Percentiles rank a stretch among this genome's conserved stretches.
These are phyloP conservation scores for Epichloe gansuensis DNA, from an alignment of 2,329 filamentous ascomycete genomes.

Conservation along the genomic window DNA sequence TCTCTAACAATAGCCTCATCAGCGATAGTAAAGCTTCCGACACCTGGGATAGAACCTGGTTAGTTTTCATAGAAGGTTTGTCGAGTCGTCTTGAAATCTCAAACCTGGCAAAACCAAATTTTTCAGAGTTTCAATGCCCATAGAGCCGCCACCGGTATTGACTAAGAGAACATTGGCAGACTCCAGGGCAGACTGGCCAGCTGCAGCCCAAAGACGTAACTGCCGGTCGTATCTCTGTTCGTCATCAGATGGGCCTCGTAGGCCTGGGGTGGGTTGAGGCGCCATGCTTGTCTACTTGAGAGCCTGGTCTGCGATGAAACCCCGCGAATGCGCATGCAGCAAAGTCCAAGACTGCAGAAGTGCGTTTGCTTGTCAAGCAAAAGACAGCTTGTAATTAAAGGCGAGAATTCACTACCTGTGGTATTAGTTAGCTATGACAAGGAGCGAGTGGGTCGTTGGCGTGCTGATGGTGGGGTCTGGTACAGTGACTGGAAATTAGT, in stretches of 20 bases:
- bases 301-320: background rate
- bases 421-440: background rate
- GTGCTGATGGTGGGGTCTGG: background rate
- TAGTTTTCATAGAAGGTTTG: background rate
- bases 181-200: conserved; percentile 80
- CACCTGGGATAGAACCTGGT: conserved; percentile 37
- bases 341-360: background rate
- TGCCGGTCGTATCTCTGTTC: conserved; percentile 86
- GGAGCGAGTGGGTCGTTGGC: background rate
- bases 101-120: conserved; percentile 83
- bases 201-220: conserved; percentile 87
- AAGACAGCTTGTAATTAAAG: too few species aligned
- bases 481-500: too few species aligned
- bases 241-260: conserved; percentile 44
- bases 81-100: conserved; percentile 10
- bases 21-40: conserved; percentile 83
- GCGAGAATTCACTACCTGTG: too few species aligned
- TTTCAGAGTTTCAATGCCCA: conserved; percentile 84
- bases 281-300: background rate
- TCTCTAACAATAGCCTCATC: conserved; percentile 69
- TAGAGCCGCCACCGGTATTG: conserved; percentile 75
- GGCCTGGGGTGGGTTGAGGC: conserved; percentile 14
- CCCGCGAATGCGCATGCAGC: background rate
- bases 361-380: background rate
- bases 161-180: conserved; percentile 82